Percentiles rank a stretch among this genome's conserved stretches.
Conservation (phyloP, 345 rosid genomes). For the Sonneratia alba region DNA sequence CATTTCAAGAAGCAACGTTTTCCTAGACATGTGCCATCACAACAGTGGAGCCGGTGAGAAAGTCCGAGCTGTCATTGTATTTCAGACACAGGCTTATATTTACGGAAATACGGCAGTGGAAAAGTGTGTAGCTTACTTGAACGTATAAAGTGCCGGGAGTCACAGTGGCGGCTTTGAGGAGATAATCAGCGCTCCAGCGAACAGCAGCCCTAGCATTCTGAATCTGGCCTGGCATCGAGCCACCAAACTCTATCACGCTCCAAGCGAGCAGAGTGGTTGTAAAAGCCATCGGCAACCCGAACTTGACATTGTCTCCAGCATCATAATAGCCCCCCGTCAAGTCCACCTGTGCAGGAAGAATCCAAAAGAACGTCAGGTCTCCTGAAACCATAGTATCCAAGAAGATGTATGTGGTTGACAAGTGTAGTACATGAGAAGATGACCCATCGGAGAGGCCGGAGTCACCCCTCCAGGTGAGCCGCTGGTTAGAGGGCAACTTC, state of each 20-base stretch:
- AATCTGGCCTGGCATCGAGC: constrained; percentile 39
- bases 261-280: constrained; percentile 61
- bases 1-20: neutral
- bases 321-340: constrained; percentile 73
- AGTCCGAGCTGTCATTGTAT: neutral
- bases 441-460: constrained; percentile 62
- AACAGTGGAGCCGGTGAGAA: too few relatives aligned
- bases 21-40: too few relatives aligned
- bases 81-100: neutral
- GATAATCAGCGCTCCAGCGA: constrained; percentile 70
- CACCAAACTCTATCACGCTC: constrained; percentile 69
- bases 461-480: constrained; percentile 46
- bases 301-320: constrained; percentile 77
- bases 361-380: neutral
- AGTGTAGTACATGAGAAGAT: constrained; percentile 27
- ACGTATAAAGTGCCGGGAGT: constrained; percentile 49
- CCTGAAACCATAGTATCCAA: neutral
- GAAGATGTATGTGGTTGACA: neutral
- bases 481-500: constrained; percentile 41
- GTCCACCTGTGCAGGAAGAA: constrained; percentile 35
- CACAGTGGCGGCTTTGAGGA: constrained; percentile 49
- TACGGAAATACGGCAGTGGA: neutral
- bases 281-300: constrained; percentile 75
- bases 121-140: constrained; percentile 33
- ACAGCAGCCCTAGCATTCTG: constrained; percentile 44